These are phyloP conservation scores for Fusarium sulawesiense DNA, from an alignment of 2,329 filamentous ascomycete species.

Conservation along the genomic window DNA sequence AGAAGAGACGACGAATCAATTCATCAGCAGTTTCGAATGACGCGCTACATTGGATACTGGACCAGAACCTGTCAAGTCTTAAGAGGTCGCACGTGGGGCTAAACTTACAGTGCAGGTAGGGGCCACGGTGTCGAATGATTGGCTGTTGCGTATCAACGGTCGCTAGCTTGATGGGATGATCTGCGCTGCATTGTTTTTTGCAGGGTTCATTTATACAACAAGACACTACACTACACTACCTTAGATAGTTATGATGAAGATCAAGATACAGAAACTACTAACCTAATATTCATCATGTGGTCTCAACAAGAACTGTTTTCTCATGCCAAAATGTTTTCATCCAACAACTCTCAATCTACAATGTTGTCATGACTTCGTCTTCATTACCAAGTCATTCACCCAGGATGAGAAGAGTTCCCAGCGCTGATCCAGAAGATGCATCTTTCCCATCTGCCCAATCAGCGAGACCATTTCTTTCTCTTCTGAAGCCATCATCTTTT, in stretches of 20 bases:
- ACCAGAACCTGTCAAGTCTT: slow-evolving; percentile 8
- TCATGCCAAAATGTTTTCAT: neutral
- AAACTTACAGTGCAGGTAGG: neutral
- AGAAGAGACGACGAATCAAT: slow-evolving; percentile 15
- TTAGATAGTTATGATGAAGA: neutral
- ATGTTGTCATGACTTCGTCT: slow-evolving; percentile 33
- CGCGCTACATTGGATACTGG: slow-evolving; percentile 9
- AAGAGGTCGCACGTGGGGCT: slow-evolving; percentile 36
- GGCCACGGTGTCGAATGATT: slow-evolving; percentile 43
- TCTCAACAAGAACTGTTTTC: neutral
- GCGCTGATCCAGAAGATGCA: slow-evolving; percentile 24
- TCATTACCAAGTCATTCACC: slow-evolving; percentile 23
- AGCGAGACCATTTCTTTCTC: slow-evolving; percentile 1
- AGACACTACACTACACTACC: too few species aligned
- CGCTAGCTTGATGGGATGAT: slow-evolving; percentile 11
- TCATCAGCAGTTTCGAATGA: slow-evolving; percentile 3
- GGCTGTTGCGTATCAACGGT: slow-evolving; percentile 24
- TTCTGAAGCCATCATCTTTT: neutral
- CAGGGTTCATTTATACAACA: neutral
- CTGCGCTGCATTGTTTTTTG: neutral
- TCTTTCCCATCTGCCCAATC: slow-evolving; percentile 15
- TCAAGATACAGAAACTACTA: neutral
- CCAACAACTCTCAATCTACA: neutral
- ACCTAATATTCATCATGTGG: neutral
- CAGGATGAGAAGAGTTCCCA: slow-evolving; percentile 26